phyloP scores from a whole-genome alignment of 192 early-diverging fungal species.

The Spizellomyces punctatus region DNA sequence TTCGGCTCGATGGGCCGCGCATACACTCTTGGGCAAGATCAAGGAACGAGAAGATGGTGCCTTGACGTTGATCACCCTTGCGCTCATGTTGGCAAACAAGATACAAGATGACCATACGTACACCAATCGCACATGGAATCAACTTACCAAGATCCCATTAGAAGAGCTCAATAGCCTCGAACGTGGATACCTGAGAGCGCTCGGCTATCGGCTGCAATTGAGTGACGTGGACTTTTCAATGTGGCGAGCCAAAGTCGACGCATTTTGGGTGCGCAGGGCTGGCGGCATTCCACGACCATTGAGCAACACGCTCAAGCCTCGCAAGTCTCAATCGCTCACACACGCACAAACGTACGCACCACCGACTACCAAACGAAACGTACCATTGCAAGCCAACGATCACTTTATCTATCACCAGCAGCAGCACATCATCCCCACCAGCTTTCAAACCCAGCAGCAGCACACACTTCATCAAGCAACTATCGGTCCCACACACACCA shows the following conservation, averaged over 20 bases:
- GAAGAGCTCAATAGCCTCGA: not conserved
- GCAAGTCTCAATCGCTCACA: no score
- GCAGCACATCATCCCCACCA: no score
- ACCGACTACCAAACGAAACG: no score
- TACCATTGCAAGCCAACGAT: no score
- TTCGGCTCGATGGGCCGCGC: not conserved
- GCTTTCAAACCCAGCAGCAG: no score
- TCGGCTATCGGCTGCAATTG: not conserved
- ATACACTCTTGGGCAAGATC: not conserved
- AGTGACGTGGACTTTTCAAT: not conserved
- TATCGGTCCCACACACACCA: no score
- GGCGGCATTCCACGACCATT: no score
- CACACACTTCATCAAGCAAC: no score
- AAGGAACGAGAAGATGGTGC: not conserved
- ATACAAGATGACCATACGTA: not conserved
- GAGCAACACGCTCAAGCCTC: no score
- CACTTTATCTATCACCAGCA: no score
- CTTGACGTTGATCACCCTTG: not conserved
- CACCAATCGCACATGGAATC: not conserved
- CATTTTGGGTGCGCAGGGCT: not conserved
- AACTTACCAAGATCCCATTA: not conserved
- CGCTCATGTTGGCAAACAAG: constrained; percentile 1
- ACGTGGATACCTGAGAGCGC: not conserved
- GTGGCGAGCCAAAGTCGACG: not conserved
- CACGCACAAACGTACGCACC: no score